Percentiles rank a stretch among this genome's conserved stretches.
phyloP scores from a whole-genome alignment of 2,329 filamentous ascomycete genomes.

The Xylariaceae sp. region DNA sequence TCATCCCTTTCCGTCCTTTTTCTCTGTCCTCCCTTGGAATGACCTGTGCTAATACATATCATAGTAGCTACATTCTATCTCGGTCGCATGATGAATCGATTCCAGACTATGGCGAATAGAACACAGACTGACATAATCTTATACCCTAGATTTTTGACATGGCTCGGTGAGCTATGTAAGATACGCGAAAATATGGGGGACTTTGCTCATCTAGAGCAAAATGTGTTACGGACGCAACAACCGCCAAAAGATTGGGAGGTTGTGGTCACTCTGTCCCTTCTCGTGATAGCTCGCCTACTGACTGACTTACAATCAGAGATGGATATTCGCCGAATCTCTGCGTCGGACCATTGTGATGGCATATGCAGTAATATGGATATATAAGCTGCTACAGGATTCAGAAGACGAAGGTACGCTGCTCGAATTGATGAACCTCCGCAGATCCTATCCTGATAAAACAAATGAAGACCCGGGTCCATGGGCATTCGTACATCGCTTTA shows the following conservation, averaged over 20 bases:
- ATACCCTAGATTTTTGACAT: slow-evolving; percentile 6
- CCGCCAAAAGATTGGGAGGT: slow-evolving; percentile 27
- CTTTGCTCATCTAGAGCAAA: slow-evolving; percentile 9
- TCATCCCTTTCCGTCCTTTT: no score
- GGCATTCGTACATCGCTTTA: slow-evolving; percentile 30
- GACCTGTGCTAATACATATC: no score
- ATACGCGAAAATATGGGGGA: slow-evolving; percentile 28
- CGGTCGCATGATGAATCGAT: no score
- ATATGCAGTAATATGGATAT: slow-evolving; percentile 27
- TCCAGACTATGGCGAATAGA: no score
- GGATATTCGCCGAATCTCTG: slow-evolving; percentile 34
- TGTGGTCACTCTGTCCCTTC: slow-evolving; percentile 1
- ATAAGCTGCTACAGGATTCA: slow-evolving; percentile 25
- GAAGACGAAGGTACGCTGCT: slow-evolving; percentile 5
- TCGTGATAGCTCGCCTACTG: neutral
- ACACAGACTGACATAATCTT: no score
- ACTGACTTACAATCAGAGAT: slow-evolving; percentile 22
- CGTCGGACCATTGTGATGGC: slow-evolving; percentile 31
- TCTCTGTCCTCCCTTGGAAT: no score
- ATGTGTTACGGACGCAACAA: slow-evolving; percentile 3
- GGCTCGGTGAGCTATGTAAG: slow-evolving; percentile 24
- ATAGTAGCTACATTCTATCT: no score
- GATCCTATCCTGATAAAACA: slow-evolving; percentile 5
- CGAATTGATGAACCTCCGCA: neutral
- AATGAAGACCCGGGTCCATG: slow-evolving; percentile 18